These are phyloP conservation scores for Amylocystis lapponica DNA, from an alignment of 768 basidiomycete species.

Conservation along the genomic window DNA sequence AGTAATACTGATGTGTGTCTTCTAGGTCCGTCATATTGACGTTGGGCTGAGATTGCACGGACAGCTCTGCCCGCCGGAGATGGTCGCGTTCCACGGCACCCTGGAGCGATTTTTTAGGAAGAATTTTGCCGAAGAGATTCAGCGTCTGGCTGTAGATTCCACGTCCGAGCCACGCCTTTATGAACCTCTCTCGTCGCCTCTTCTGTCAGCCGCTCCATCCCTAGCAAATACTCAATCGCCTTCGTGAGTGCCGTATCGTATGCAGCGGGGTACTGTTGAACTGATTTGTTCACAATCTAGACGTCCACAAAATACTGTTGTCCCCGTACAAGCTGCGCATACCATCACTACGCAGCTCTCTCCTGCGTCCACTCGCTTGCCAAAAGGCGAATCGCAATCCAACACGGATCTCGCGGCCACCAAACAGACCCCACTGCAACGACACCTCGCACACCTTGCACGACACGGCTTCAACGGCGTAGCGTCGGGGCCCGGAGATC, in stretches of 20 bases:
- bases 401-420: constrained; percentile 18
- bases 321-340: constrained; percentile 1
- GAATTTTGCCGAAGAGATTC: constrained; percentile 80
- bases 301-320: not conserved
- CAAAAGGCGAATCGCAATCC: constrained; percentile 9
- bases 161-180: constrained; percentile 36
- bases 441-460: constrained; percentile 75
- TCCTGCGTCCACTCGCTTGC: constrained; percentile 13
- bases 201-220: too few relatives aligned
- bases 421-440: constrained; percentile 72
- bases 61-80: constrained; percentile 76
- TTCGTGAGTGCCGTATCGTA: constrained; percentile 1
- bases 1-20: constrained; percentile 1
- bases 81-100: constrained; percentile 89
- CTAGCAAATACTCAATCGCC: not conserved
- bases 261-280: not conserved
- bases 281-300: not conserved
- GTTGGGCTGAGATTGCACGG: constrained; percentile 81
- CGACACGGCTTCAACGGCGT: constrained; percentile 81
- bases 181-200: constrained; percentile 8
- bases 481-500: constrained; percentile 69
- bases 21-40: constrained; percentile 73
- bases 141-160: constrained; percentile 57
- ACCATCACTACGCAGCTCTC: constrained; percentile 6
- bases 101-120: constrained; percentile 81